Evolutionary conservation across 2,329 filamentous ascomycete genomes (phyloP), one percentile per base, ranked within the genome.

Genomic region (Paecilomyces variotii): DNA sequence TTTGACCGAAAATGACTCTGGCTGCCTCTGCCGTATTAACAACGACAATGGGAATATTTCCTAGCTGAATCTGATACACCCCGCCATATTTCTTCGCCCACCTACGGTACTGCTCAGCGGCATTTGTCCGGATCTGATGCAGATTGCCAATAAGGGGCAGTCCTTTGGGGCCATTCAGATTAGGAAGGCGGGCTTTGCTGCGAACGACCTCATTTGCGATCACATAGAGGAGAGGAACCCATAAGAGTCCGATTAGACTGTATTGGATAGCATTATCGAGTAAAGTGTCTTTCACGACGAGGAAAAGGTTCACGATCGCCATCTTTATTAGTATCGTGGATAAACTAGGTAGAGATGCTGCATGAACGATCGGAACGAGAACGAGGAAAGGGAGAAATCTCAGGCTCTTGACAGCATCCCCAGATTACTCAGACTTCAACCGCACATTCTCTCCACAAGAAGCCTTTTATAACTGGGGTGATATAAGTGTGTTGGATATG

Each of bases 31-130:
- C 80, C 4, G 79, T 80, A 64, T 84, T 84, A 53, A 85, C 77
- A 9, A 85, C 77, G 2, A 85, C 76, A 12, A 84, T 72, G 0
- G 82, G 81, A 14, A 83, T 75, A 53, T 85, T 84, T 0, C 83
- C 83, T 5, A 85, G 68, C 64, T 81, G 78, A 24, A 85, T 81
- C 64, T 85, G 82, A 65, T 82, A 85, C 1, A 85, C 82, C 1
- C 73, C 65, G 0, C 79, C 79, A 59, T 80, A 80, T 45, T 69
- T 74, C 56, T 76, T 76, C 0, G 82, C 76, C 82, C 82, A 85
- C 28, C 77, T 62, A 1, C 81, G 78, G 64, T 84, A 85, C 65
- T 82, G 79, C 58, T 84, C 81, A 0, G 82, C 80, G 0, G 82
- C 82, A 60, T 84, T 82, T 55, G 74, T 71, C 3, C 80, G 77